These are phyloP conservation scores for Fusarium nurragi DNA, from an alignment of 2,329 filamentous ascomycete species.

Conservation along the genomic window DNA sequence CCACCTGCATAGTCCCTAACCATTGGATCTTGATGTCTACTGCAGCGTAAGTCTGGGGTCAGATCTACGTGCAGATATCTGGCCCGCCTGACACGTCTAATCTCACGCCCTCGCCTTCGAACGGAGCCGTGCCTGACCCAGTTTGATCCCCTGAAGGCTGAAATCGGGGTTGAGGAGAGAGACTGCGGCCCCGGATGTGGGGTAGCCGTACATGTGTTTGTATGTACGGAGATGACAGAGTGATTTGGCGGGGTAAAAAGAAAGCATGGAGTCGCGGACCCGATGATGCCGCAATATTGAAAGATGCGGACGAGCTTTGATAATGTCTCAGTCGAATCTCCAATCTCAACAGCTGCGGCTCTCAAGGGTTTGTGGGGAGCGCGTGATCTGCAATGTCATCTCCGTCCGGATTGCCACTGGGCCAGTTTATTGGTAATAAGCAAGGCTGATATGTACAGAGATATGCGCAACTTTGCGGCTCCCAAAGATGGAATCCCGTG, in stretches of 20 bases:
- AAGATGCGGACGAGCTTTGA: constrained; percentile 6
- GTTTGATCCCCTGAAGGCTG: constrained; percentile 14
- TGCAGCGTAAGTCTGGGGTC: constrained; percentile 27
- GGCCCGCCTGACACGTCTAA: constrained; percentile 14
- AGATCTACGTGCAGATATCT: constrained; percentile 32
- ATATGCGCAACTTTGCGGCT: constrained; percentile 7
- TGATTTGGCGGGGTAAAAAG: constrained; percentile 35
- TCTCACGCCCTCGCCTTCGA: constrained; percentile 14
- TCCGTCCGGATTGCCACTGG: constrained; percentile 10
- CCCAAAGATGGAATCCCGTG: constrained; percentile 6
- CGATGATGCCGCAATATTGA: constrained; percentile 19
- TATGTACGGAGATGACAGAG: constrained; percentile 15
- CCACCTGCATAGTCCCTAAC: constrained; percentile 11
- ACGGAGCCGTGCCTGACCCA: constrained; percentile 29
- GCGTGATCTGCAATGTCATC: constrained; percentile 22
- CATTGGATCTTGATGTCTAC: neutral
- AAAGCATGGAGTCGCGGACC: constrained; percentile 34
- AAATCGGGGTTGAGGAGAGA: constrained; percentile 32
- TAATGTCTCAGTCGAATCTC: constrained; percentile 11
- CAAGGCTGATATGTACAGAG: constrained; percentile 18
- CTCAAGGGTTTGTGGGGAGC: constrained; percentile 27
- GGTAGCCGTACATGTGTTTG: constrained; percentile 22
- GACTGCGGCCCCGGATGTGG: constrained; percentile 37
- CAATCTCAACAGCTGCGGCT: constrained; percentile 39
- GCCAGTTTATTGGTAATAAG: neutral